These are phyloP conservation scores for Sclerotinia spermophila DNA, from an alignment of 2,329 filamentous ascomycete species.

Conservation along the genomic window DNA sequence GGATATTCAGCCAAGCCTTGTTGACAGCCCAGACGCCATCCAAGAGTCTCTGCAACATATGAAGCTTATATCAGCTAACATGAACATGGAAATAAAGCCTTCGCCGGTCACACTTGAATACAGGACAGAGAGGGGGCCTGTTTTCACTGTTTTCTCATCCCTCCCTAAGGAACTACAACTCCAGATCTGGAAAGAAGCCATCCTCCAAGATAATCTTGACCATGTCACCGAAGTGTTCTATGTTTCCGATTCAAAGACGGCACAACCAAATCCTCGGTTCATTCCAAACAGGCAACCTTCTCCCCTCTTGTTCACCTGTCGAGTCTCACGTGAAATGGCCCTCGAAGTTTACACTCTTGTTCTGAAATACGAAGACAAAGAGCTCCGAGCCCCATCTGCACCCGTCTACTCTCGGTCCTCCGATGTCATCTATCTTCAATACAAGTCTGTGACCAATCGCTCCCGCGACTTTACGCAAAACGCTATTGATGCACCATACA, in stretches of 20 bases:
- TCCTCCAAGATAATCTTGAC: neutral
- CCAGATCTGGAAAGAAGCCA: neutral
- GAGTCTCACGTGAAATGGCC: neutral
- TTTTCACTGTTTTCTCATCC: neutral
- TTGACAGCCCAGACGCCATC: neutral
- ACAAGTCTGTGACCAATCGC: neutral
- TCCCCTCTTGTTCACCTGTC: neutral
- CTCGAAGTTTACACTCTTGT: slow-evolving; percentile 25
- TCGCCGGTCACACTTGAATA: no score
- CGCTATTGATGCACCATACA: neutral
- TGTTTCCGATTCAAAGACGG: neutral
- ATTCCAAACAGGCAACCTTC: neutral
- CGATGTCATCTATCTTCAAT: neutral
- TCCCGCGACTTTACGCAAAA: neutral
- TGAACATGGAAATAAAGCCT: neutral
- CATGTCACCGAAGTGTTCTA: neutral
- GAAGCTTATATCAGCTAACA: neutral
- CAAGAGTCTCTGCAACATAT: neutral
- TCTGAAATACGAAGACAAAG: neutral
- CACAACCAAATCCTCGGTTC: neutral
- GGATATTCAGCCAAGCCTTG: neutral
- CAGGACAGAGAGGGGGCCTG: neutral
- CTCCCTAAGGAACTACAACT: neutral
- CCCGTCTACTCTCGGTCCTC: neutral
- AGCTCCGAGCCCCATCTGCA: neutral